Conservation (phyloP, 2,329 filamentous ascomycete species). For the Sporothrix protearum region DNA sequence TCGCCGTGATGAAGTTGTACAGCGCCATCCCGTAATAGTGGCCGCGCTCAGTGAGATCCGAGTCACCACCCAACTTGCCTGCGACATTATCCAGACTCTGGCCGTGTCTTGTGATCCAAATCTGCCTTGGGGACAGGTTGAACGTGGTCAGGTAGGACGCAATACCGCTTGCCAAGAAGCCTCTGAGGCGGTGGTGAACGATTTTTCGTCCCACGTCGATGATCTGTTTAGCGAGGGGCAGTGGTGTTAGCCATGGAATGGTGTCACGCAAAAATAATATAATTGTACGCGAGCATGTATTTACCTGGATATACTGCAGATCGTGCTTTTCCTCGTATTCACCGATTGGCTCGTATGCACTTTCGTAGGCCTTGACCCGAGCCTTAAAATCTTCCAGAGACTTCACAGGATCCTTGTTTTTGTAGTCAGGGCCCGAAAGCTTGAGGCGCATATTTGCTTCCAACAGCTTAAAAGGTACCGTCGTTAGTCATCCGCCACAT, state of each 20-base stretch:
- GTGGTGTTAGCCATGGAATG: background rate
- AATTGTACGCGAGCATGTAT: constrained; percentile 21
- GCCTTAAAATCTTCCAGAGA: constrained; percentile 89
- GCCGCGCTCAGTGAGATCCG: constrained; percentile 75
- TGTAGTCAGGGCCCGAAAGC: constrained; percentile 92
- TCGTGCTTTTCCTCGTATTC: constrained; percentile 86
- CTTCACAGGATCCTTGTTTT: constrained; percentile 81
- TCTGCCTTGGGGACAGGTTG: constrained; percentile 90
- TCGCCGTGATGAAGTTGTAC: constrained; percentile 76
- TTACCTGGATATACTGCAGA: constrained; percentile 84
- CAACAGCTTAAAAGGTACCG: constrained; percentile 53
- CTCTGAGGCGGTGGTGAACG: constrained; percentile 82
- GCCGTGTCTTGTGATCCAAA: constrained; percentile 96
- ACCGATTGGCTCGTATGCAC: constrained; percentile 86
- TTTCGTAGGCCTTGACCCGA: constrained; percentile 88
- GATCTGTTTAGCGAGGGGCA: constrained; percentile 54
- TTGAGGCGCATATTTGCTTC: constrained; percentile 98
- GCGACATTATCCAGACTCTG: constrained; percentile 83
- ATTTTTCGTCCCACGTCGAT: constrained; percentile 95
- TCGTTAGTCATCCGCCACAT: background rate
- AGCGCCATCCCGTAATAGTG: constrained; percentile 74
- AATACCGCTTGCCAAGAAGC: constrained; percentile 87
- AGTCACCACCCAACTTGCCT: constrained; percentile 89
- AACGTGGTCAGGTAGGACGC: constrained; percentile 96
- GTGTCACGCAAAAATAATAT: background rate